Base-by-base conservation (phyloP, 1,284 basidiomycete species). In the Grifola frondosa region DNA sequence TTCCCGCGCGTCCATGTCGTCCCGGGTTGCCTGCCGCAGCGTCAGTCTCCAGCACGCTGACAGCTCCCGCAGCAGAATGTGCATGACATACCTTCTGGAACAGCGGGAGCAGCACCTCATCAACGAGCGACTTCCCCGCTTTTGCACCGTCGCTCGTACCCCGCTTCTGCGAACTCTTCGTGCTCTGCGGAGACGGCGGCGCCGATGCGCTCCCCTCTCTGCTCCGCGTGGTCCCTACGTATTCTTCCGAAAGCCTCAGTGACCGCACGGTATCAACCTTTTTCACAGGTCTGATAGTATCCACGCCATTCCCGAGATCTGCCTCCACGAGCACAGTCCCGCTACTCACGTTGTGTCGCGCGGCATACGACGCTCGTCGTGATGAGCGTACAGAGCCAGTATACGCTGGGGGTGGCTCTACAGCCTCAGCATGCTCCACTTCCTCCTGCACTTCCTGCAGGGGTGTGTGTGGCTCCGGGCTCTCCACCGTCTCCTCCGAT, bases 211-310 rank as follows among this genome's bases (percentile, higher is more conserved):
- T 69, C 9, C 70, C 73, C 40, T 84, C 81, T 57, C 73, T 75
- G 37, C 66, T 60, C 44, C 83, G 72, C 44, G 81, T 60, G 50
- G 74, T 85, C 16, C 90, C 91, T 19, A 94, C 82, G 60, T 79
- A 94, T 53, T 91, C 91, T 15, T 81, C 74, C 6, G 91, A 93
- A 28, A 91, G 62, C 46, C 84, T 73, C n/a, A 92, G 67, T 1
- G 89, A 91, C 10, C 84, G 82, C 5, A 76, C 72, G 1, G 84
- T 77, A 60, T 97, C 91, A 17, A 95, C 83, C 59, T 91, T 91
- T 73, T 95, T 95, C 50, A 96, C 84, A 0, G 94, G 94, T 44
- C 93, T 78, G 56, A 97, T 90, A 1, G 93, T 96, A 55, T 90
- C 90, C 34, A 90, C 74, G 2, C 91, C 91, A 46, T 75, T 86